Evolutionary conservation across 257 asterid genomes (phyloP), one percentile per base, ranked within the genome.

Genomic region (Capsicum baccatum): DNA sequence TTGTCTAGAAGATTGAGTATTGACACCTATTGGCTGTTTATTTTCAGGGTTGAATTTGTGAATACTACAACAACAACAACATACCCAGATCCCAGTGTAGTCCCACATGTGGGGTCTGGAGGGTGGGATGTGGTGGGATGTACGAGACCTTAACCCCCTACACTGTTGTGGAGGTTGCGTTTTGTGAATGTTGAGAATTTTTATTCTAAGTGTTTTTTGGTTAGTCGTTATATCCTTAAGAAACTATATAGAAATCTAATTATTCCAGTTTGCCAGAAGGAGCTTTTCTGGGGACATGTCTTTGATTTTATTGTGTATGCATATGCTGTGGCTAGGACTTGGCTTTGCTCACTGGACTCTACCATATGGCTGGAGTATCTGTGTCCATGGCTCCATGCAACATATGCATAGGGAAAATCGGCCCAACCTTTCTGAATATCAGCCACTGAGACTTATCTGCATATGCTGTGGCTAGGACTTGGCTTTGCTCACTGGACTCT

Each of bases 1-100:
- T 48, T 74, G 7, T 52, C 59, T 50, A 14, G 81, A 74, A 74
- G 81, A 50, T 74, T n/a, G 81, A 74, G 50, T 62, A 50, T 74
- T n/a, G 59, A 48, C n/a, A 50, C 47, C 47, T 74, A 52, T 60
- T 74, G 47, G 19, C 10, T 74, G 47, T 74, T n/a, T 74, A 21
- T 50, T 74, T 50, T 19, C 62, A 11, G 47, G 21, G 47, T 74
- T 21, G 21, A 74, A 60, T 50, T 13, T 73, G 80, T 48, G 80
- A 73, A 73, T 47, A 62, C 14, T 9, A 19, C 68, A 9, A 19
- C 68, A 19, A 62, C 14, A 19, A 19, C 68, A 19, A 19, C 68
- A 62, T 19, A 62, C 39, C 26, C 44, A 39, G 44, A 39, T 26
- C 33, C 33, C 14, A 1, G 6, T 60, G 37, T 60, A 19, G 67